Evolutionary conservation across 805 yeast species (phyloP).

Genomic region (Wickerhamomyces rabaulensis): DNA sequence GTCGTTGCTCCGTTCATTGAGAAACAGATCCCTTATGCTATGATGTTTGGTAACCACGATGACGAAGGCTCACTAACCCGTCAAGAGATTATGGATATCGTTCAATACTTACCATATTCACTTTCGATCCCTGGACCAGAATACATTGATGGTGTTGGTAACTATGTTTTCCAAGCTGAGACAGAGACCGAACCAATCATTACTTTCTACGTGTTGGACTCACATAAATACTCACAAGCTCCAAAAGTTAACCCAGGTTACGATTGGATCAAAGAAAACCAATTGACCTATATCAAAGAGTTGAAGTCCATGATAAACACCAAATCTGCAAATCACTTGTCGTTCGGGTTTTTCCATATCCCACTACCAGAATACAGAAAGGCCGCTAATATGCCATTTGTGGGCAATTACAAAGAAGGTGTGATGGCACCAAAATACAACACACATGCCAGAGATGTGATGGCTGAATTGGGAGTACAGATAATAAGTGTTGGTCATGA

Average conservation of each 20-base stretch:
- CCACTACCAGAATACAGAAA: slow-evolving; percentile 83
- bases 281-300: slow-evolving; percentile 50
- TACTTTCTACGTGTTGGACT: slow-evolving; percentile 72
- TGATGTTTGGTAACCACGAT: slow-evolving; percentile 91
- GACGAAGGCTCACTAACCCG: slow-evolving; percentile 74
- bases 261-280: slow-evolving; percentile 76
- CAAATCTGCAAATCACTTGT: slow-evolving; percentile 36
- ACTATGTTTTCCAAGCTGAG: slow-evolving; percentile 55
- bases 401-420: slow-evolving; percentile 68
- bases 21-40: slow-evolving; percentile 75
- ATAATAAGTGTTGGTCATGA: slow-evolving; percentile 89
- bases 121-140: slow-evolving; percentile 58
- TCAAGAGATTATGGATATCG: slow-evolving; percentile 52
- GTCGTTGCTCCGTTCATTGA: slow-evolving; percentile 64
- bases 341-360: slow-evolving; percentile 93
- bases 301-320: slow-evolving; percentile 26
- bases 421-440: slow-evolving; percentile 74
- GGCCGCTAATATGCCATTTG: slow-evolving; percentile 31
- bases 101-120: slow-evolving; percentile 61
- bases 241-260: slow-evolving; percentile 74
- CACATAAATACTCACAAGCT: slow-evolving; percentile 67
- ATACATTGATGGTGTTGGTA: slow-evolving; percentile 77
- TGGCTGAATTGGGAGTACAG: slow-evolving; percentile 58
- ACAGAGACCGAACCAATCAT: slow-evolving; percentile 38
- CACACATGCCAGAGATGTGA: slow-evolving; percentile 54